Percentiles rank a stretch among this genome's conserved stretches.
Evolutionary conservation across 495 filamentous ascomycete genomes (phyloP).

Genomic region (Penicillium cinerascens): DNA sequence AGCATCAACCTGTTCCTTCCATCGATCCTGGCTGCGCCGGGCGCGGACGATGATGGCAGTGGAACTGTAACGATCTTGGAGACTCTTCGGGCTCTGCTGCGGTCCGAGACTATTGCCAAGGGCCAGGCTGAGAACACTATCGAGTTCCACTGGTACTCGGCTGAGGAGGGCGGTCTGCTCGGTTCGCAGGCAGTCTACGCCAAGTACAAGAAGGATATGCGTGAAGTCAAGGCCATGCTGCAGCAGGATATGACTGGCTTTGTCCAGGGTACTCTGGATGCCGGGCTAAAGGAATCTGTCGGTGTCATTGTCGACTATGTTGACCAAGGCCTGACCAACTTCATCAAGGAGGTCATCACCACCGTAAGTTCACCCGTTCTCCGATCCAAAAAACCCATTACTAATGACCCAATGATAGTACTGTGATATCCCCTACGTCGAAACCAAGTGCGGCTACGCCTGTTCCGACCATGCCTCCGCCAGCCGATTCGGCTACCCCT

Average conservation of each 20-base stretch:
- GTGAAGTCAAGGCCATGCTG: constrained; percentile 92
- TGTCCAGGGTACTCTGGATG: constrained; percentile 75
- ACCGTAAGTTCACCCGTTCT: constrained; percentile 45
- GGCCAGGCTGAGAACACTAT: constrained; percentile 70
- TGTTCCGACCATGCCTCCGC: constrained; percentile 98
- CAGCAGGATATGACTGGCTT: constrained; percentile 99
- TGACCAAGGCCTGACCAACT: constrained; percentile 73
- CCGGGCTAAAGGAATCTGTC: constrained; percentile 78
- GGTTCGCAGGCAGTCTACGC: constrained; percentile 84
- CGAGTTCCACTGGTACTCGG: constrained; percentile 95
- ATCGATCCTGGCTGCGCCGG: constrained; percentile 70
- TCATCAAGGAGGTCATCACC: constrained; percentile 86
- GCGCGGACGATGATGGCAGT: constrained; percentile 73
- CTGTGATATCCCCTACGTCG: constrained; percentile 83
- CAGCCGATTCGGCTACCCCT: constrained; percentile 90
- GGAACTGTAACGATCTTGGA: constrained; percentile 79
- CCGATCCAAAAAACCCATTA: background rate
- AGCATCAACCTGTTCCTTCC: constrained; percentile 91
- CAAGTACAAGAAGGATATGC: constrained; percentile 68
- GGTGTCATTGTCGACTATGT: constrained; percentile 95
- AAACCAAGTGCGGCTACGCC: constrained; percentile 95
- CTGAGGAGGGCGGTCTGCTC: constrained; percentile 86
- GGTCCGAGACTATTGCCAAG: constrained; percentile 46
- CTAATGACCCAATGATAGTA: constrained; percentile 56
- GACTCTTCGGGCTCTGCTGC: constrained; percentile 60